phyloP scores from a whole-genome alignment of 1,139 yeast species.

The Sugiyamaella pinicola region DNA sequence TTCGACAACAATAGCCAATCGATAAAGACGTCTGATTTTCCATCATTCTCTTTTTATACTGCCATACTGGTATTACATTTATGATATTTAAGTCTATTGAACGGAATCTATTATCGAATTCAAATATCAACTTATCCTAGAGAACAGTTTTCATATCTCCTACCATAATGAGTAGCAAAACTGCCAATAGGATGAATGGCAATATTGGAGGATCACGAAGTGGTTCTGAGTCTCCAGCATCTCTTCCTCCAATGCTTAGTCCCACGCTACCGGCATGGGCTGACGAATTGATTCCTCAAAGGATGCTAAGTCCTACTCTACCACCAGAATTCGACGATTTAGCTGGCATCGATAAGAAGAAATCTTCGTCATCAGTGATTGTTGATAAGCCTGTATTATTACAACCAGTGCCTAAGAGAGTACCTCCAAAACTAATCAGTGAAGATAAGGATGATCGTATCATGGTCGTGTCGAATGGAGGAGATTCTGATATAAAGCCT shows the following conservation, averaged over 20 bases:
- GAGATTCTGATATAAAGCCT: not conserved
- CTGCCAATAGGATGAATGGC: conserved; percentile 16
- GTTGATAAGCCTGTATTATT: conserved; percentile 12
- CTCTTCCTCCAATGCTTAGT: conserved; percentile 43
- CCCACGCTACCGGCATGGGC: conserved; percentile 43
- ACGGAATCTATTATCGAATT: not conserved
- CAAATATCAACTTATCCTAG: not conserved
- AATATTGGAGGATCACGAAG: not conserved
- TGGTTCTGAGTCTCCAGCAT: conserved; percentile 15
- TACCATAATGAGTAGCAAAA: conserved; percentile 14
- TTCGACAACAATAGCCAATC: not conserved
- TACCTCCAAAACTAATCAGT: conserved; percentile 2
- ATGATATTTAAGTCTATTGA: no score
- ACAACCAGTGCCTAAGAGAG: conserved; percentile 25
- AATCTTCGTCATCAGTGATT: conserved; percentile 4
- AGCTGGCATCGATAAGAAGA: conserved; percentile 8
- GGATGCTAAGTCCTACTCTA: conserved; percentile 41
- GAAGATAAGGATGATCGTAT: conserved; percentile 1
- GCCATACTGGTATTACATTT: no score
- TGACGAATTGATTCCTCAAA: conserved; percentile 33
- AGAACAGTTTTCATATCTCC: no score
- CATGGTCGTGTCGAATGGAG: not conserved
- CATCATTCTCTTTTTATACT: not conserved
- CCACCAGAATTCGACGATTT: conserved; percentile 36
- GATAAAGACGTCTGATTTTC: not conserved